These are phyloP conservation scores for Penicillium taxi DNA, from an alignment of 495 filamentous ascomycete genomes.

Conservation along the genomic window DNA sequence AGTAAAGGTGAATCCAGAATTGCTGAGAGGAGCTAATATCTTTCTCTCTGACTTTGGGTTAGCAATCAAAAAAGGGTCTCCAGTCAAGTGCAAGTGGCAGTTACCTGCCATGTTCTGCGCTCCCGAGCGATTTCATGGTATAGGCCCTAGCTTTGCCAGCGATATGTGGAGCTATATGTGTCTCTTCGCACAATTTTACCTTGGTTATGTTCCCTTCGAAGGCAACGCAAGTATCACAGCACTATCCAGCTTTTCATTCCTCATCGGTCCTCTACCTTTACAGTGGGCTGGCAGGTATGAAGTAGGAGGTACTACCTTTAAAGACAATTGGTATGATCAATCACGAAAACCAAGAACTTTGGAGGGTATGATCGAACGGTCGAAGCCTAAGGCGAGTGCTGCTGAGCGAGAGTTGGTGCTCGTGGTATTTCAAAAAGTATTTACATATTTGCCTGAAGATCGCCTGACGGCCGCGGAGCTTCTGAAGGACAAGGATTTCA, in stretches of 20 bases:
- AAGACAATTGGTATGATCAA: conserved; percentile 13
- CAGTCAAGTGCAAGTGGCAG: conserved; percentile 5
- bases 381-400: conserved; percentile 10
- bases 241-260: conserved; percentile 4
- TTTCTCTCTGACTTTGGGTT: conserved; percentile 52
- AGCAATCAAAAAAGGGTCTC: conserved; percentile 13
- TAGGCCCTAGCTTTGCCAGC: conserved; percentile 22
- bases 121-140: conserved; percentile 21
- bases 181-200: conserved; percentile 25
- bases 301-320: too few relatives aligned
- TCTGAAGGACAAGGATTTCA: conserved; percentile 20
- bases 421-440: conserved; percentile 18
- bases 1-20: conserved; percentile 5
- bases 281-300: too few relatives aligned
- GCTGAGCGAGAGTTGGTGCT: conserved; percentile 17
- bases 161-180: too few relatives aligned
- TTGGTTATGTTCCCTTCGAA: too few relatives aligned
- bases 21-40: conserved; percentile 36
- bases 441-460: conserved; percentile 14
- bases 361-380: neutral
- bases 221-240: too few relatives aligned
- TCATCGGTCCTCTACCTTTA: conserved; percentile 14
- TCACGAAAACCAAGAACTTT: neutral
- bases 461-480: conserved; percentile 20
- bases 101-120: conserved; percentile 15